Evolutionary conservation across 495 filamentous ascomycete genomes (phyloP).

Genomic region (Letharia lupina): DNA sequence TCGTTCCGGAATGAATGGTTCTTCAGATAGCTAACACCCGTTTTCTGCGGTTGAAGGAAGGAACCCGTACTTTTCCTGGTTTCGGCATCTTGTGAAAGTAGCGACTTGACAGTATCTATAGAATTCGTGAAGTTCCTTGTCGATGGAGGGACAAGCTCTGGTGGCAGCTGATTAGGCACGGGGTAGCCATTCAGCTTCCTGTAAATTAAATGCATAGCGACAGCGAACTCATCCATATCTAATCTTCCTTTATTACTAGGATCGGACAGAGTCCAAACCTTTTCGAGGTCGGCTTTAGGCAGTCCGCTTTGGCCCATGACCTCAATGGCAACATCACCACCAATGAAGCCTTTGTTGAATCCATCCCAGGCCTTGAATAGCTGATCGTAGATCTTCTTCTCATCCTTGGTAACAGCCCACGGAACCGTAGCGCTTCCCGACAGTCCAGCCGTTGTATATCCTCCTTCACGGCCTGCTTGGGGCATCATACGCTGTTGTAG

Average conservation of each 20-base stretch:
- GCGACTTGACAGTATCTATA: constrained; percentile 83
- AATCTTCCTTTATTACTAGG: constrained; percentile 86
- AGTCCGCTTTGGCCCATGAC: constrained; percentile 95
- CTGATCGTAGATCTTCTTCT: constrained; percentile 95
- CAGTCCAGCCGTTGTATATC: constrained; percentile 80
- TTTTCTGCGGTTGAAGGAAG: constrained; percentile 84
- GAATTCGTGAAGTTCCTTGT: constrained; percentile 90
- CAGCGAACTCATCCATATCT: constrained; percentile 96
- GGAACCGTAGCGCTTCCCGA: constrained; percentile 92
- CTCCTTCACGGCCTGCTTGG: constrained; percentile 84
- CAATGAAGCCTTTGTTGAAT: constrained; percentile 84
- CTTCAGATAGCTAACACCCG: constrained; percentile 96
- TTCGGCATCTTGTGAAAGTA: constrained; percentile 86
- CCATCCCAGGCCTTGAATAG: constrained; percentile 97
- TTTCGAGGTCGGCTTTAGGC: constrained; percentile 79
- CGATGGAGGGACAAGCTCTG: constrained; percentile 91
- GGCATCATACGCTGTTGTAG: constrained; percentile 98
- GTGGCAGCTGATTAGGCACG: constrained; percentile 79
- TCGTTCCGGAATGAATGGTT: constrained; percentile 77
- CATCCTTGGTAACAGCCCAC: constrained; percentile 98
- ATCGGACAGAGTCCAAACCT: constrained; percentile 92
- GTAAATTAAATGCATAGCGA: constrained; percentile 99
- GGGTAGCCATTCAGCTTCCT: constrained; percentile 93
- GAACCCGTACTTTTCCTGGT: constrained; percentile 74
- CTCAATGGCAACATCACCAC: constrained; percentile 89